Evolutionary conservation across 225 moss, liverwort and hornwort species (phyloP), one percentile per base, ranked within the genome.

Genomic region (Pseudoscleropodium purum): DNA sequence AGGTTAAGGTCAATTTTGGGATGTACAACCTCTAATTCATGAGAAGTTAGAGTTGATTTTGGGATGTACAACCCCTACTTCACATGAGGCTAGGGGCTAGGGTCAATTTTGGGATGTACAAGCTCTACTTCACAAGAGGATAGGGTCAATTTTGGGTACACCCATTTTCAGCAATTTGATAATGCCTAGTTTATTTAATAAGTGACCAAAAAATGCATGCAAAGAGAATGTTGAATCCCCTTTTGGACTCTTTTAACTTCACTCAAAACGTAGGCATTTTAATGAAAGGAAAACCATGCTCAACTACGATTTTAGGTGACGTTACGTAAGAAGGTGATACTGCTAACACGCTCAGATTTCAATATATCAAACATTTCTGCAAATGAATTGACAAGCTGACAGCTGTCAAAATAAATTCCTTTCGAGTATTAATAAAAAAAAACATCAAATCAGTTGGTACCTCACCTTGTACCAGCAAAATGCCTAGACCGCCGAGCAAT

Each of bases 401-500:
- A 75, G 65, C 67, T 66, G 76, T 34, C 77, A 33, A 84, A 60
- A 73, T 14, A 0, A 9, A 54, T 21, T 60, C 18, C 51, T 30
- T 29, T 62, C 3, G 11, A 83, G 70, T 36, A 33, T 61, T 26
- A 61, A 26, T 21, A 33, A n/a, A 19, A n/a, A 19, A 37, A 62
- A 62, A 12, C 30, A 37, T 56, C 43, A 25, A 47, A 37, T 82
- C 11, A 3, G 36, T 19, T 43, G 13, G 9, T 85, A 36, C 31
- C 59, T 34, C 84, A 98, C 98, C 98, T 91, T 83, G 99, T 99
- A n/a, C 97, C 99, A 82, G 99, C 99, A 84, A 97, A 99, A 88
- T 99, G 97, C 72, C 97, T 92, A 47, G 97, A 99, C 73, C 99
- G 93, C 88, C 97, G 93, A 56, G 96, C 95, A 89, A 99, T 97